Conservation (phyloP, 1,284 basidiomycete genomes). For the Naganishia liquefaciens region DNA sequence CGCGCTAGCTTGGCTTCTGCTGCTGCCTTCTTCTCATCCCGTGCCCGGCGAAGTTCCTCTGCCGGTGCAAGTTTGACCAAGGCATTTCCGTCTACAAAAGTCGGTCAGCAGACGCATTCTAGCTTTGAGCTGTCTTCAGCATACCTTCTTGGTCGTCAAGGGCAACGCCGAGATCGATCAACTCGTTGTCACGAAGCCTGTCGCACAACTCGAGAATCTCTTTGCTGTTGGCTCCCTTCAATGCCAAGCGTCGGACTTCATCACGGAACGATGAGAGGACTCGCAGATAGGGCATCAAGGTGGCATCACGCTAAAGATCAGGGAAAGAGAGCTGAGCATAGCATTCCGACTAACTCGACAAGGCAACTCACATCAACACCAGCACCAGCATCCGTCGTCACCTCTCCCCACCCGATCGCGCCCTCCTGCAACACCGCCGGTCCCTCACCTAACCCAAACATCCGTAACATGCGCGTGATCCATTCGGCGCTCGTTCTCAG, state of each 20-base stretch:
- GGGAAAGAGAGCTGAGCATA: conserved; percentile 4
- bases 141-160: conserved; percentile 93
- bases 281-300: conserved; percentile 86
- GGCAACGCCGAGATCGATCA: conserved; percentile 90
- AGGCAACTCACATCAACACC: conserved; percentile 63
- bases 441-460: conserved; percentile 93
- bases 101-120: not conserved
- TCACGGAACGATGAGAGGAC: conserved; percentile 89
- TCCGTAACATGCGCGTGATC: conserved; percentile 84
- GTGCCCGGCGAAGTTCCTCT: conserved; percentile 73
- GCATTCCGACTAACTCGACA: not conserved
- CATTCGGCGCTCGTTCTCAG: conserved; percentile 77
- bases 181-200: conserved; percentile 82
- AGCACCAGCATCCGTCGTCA: conserved; percentile 40
- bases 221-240: conserved; percentile 65
- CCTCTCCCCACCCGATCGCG: conserved; percentile 58
- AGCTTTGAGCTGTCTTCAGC: conserved; percentile 29
- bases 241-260: conserved; percentile 78
- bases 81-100: conserved; percentile 75
- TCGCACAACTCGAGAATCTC: conserved; percentile 80
- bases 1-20: conserved; percentile 76
- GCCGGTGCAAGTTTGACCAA: conserved; percentile 91
- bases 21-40: conserved; percentile 84
- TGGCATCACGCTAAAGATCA: conserved; percentile 67
- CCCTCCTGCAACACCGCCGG: conserved; percentile 37